Conservation (phyloP, 148 eudicot genomes). For the Cornus controversa region DNA sequence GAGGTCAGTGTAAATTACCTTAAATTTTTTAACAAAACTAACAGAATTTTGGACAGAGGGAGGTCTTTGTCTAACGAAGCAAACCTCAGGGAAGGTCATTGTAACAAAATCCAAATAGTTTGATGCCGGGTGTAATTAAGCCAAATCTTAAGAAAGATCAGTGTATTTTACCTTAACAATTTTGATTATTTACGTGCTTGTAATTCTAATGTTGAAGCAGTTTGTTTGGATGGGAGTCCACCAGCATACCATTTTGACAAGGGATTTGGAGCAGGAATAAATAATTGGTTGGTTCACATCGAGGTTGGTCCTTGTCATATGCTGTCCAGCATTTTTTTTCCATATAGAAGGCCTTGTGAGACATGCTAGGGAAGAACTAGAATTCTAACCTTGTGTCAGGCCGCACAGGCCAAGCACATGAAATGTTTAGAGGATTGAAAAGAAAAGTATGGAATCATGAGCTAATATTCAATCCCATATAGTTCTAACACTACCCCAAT, state of each 20-base stretch:
- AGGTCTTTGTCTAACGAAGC: too few relatives aligned
- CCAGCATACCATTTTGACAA: constrained; percentile 81
- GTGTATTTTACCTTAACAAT: background rate
- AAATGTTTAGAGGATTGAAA: background rate
- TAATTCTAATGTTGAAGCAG: constrained; percentile 29
- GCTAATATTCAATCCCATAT: background rate
- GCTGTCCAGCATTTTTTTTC: background rate
- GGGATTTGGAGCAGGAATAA: constrained; percentile 70
- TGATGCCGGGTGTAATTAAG: too few relatives aligned
- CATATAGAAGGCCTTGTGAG: background rate
- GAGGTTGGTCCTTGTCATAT: constrained; percentile 42
- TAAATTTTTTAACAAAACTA: too few relatives aligned
- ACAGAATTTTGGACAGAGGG: too few relatives aligned
- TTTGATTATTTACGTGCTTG: background rate
- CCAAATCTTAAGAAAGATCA: too few relatives aligned
- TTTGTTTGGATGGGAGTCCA: constrained; percentile 92
- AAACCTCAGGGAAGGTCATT: too few relatives aligned
- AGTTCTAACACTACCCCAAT: background rate
- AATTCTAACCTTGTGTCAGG: too few relatives aligned
- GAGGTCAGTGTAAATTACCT: too few relatives aligned
- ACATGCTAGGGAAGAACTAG: too few relatives aligned
- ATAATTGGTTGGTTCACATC: constrained; percentile 78
- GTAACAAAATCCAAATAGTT: too few relatives aligned
- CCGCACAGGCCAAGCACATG: background rate
- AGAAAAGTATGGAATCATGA: too few relatives aligned